Evolutionary conservation across 768 basidiomycete genomes (phyloP).

Genomic region (Gelatoporia subvermispora): DNA sequence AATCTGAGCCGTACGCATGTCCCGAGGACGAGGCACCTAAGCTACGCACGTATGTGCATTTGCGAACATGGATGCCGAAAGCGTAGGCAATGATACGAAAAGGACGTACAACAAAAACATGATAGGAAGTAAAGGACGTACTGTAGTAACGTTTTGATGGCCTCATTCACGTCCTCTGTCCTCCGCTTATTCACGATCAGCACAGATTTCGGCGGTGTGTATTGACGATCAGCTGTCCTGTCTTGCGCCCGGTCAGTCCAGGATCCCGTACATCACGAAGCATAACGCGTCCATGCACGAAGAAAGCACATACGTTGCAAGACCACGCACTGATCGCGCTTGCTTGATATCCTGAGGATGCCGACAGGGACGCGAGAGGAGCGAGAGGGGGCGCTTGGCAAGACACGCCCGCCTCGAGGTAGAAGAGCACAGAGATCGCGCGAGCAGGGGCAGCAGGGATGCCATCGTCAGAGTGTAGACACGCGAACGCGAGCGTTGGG

Average conservation of each 20-base stretch:
- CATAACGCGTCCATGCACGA: background rate
- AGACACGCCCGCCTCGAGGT: too few species aligned
- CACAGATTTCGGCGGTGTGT: conserved; percentile 50
- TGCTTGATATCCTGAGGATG: too few species aligned
- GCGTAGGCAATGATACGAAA: background rate
- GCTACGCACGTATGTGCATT: too few species aligned
- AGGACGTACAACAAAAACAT: background rate
- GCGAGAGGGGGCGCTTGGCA: too few species aligned
- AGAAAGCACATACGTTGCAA: too few species aligned
- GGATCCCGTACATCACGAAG: background rate
- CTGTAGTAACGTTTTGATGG: conserved; percentile 71
- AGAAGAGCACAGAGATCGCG: too few species aligned
- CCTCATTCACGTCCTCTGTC: conserved; percentile 70
- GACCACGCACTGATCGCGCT: too few species aligned
- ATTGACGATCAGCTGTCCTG: background rate
- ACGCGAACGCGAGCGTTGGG: too few species aligned
- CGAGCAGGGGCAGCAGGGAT: too few species aligned
- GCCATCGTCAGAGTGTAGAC: too few species aligned
- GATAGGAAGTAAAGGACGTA: conserved; percentile 28
- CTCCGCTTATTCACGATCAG: conserved; percentile 80
- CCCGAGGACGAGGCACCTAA: too few species aligned
- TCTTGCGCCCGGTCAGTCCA: background rate
- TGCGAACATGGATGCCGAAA: background rate
- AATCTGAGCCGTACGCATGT: too few species aligned
- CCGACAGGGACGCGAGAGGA: background rate